Evolutionary conservation across 805 yeast genomes (phyloP).

Genomic region (Wickerhamomyces queroliae): DNA sequence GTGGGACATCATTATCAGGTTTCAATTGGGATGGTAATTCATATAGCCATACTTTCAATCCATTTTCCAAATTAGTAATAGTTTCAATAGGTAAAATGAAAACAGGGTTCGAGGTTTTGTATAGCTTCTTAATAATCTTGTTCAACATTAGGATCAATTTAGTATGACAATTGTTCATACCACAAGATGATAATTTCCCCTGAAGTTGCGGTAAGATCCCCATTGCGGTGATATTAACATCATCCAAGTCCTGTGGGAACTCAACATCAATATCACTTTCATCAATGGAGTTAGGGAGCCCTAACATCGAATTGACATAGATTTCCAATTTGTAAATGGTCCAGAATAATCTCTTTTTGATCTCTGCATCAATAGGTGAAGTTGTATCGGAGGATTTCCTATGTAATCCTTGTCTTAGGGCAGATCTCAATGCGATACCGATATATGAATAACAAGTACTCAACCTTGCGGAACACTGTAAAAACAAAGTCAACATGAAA

Average conservation of each 20-base stretch:
- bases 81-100: constrained; percentile 29
- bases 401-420: constrained; percentile 79
- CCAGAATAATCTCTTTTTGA: constrained; percentile 81
- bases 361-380: constrained; percentile 73
- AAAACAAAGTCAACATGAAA: constrained; percentile 77
- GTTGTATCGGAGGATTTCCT: constrained; percentile 46
- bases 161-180: constrained; percentile 82
- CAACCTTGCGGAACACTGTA: constrained; percentile 84
- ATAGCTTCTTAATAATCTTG: constrained; percentile 64
- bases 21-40: constrained; percentile 67
- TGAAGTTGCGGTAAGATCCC: constrained; percentile 26
- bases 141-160: constrained; percentile 63
- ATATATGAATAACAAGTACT: constrained; percentile 86
- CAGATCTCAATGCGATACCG: constrained; percentile 81
- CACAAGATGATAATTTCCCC: constrained; percentile 28
- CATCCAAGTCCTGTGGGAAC: constrained; percentile 79
- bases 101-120: constrained; percentile 49
- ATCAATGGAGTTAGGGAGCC: constrained; percentile 70
- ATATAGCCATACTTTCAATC: constrained; percentile 68
- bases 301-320: constrained; percentile 83
- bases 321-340: constrained; percentile 88
- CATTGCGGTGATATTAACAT: constrained; percentile 52
- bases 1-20: constrained; percentile 39
- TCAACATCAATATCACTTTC: constrained; percentile 87
- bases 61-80: constrained; percentile 67